Base-by-base conservation (phyloP, 305 asterid species). In the Fraxinus greggii region DNA sequence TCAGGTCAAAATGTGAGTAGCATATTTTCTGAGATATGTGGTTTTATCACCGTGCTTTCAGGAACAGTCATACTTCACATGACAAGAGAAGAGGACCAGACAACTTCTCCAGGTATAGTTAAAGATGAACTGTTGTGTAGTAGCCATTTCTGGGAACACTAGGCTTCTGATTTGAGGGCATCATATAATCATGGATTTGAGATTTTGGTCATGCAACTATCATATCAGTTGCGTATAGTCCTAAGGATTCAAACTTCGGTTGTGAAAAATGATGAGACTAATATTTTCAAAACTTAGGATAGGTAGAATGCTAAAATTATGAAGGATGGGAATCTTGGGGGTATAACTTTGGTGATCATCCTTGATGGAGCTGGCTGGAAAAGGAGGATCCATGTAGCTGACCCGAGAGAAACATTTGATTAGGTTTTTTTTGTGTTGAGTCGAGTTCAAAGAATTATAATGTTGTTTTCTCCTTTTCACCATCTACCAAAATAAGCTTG, bases 21-120 rank as follows among this genome's bases (percentile, higher is more conserved):
- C 80, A 81, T 89, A 32, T 85, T 84, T 28, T 89, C 91, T 32
- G 91, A 87, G 80, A 67, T 87, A 26, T 89, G 91, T 87, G 91
- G 90, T 79, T 89, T 89, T 67, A 56, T 87, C 79, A 85, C 90
- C 26, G 89, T 89, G 29, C 89, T 89, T 87, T 85, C 88, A 2
- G 91, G 90, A 80, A 87, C 89, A 77, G 80, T 83, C 72, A 77
- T 89, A 82, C 91, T 89, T 67, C 91, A 89, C 21, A 81, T 80
- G 72, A 84, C 91, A 31, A 87, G 85, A 82, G 91, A 89, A 75
- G 88, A 83, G 72, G 91, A 89, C 75, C 48, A 86, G 82, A 23
- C 83, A n/a, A 81, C 56, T 48, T 32, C 81, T 32, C 72, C 76
- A 82, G 88, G 90, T 89, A 86, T 72, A 32, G 28, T 8, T 63